Conservation (phyloP, 768 basidiomycete genomes). For the Pulveroboletus ravenelii region DNA sequence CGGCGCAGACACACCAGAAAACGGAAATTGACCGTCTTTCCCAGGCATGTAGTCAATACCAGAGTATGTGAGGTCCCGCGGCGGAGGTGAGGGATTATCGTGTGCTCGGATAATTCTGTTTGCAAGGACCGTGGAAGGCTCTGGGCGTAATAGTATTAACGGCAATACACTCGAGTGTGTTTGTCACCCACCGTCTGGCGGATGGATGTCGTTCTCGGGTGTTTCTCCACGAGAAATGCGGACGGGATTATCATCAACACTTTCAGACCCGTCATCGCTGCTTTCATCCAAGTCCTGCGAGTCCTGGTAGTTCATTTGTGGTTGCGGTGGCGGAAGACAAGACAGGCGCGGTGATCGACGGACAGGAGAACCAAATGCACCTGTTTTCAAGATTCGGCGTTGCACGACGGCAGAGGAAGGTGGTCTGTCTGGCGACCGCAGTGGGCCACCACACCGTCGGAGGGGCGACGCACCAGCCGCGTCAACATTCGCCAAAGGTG, state of each 20-base stretch:
- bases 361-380: conserved; percentile 29
- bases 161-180: background rate
- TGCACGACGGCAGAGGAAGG: conserved; percentile 33
- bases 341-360: conserved; percentile 53
- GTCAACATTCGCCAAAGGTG: conserved; percentile 35
- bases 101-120: conserved; percentile 62
- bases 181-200: conserved; percentile 41
- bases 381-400: conserved; percentile 26
- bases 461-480: conserved; percentile 40
- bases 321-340: conserved; percentile 30
- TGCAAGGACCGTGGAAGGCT: conserved; percentile 66
- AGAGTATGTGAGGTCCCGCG: conserved; percentile 24
- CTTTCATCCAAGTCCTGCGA: conserved; percentile 18
- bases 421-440: conserved; percentile 50
- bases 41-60: conserved; percentile 13
- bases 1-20: conserved; percentile 14
- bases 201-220: conserved; percentile 42
- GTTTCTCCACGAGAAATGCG: conserved; percentile 40
- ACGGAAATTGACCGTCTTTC: conserved; percentile 16
- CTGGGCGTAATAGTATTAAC: conserved; percentile 30
- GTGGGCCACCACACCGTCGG: conserved; percentile 46
- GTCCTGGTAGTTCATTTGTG: conserved; percentile 14
- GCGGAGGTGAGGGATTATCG: conserved; percentile 73
- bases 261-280: conserved; percentile 31
- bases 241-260: conserved; percentile 20